Evolutionary conservation across 2,329 filamentous ascomycete species (phyloP).

Genomic region (Diaporthe amygdali): DNA sequence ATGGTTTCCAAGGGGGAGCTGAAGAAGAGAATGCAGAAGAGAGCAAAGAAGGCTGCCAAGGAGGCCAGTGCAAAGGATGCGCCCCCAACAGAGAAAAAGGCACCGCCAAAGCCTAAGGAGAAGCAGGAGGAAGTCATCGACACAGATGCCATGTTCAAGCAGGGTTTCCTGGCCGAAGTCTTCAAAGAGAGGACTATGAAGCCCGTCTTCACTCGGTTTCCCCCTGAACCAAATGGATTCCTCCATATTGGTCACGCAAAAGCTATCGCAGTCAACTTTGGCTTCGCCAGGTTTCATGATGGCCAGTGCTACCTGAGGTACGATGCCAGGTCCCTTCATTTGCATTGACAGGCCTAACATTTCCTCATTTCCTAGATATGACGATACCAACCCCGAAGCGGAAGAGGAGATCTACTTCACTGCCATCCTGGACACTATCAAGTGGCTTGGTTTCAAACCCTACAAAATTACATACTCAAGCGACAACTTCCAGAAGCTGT

Average conservation of each 20-base stretch:
- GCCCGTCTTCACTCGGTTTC: slow-evolving; percentile 74
- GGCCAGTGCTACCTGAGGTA: slow-evolving; percentile 53
- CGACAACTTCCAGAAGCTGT: slow-evolving; percentile 88
- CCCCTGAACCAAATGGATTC: slow-evolving; percentile 90
- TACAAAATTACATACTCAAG: slow-evolving; percentile 83
- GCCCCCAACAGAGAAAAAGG: slow-evolving; percentile 32
- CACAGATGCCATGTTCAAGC: slow-evolving; percentile 77
- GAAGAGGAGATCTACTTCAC: slow-evolving; percentile 90
- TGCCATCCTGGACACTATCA: slow-evolving; percentile 86
- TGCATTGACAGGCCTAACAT: background rate
- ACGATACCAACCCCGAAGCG: slow-evolving; percentile 94
- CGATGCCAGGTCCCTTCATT: rapidly evolving
- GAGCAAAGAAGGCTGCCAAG: slow-evolving; percentile 34
- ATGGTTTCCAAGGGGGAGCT: slow-evolving; percentile 47
- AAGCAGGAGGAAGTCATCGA: slow-evolving; percentile 52
- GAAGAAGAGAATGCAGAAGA: slow-evolving; percentile 44
- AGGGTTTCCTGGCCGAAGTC: slow-evolving; percentile 76
- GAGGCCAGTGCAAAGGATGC: slow-evolving; percentile 27
- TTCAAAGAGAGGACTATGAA: slow-evolving; percentile 70
- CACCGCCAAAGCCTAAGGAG: slow-evolving; percentile 45
- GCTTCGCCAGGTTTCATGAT: slow-evolving; percentile 84
- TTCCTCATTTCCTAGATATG: slow-evolving; percentile 74
- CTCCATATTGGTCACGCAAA: slow-evolving; percentile 94
- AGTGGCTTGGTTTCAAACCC: slow-evolving; percentile 85
- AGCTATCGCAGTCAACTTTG: slow-evolving; percentile 95